Evolutionary conservation across 345 rosid species (phyloP), one percentile per base, ranked within the genome.

Genomic region (Eucalyptus pauciflora): DNA sequence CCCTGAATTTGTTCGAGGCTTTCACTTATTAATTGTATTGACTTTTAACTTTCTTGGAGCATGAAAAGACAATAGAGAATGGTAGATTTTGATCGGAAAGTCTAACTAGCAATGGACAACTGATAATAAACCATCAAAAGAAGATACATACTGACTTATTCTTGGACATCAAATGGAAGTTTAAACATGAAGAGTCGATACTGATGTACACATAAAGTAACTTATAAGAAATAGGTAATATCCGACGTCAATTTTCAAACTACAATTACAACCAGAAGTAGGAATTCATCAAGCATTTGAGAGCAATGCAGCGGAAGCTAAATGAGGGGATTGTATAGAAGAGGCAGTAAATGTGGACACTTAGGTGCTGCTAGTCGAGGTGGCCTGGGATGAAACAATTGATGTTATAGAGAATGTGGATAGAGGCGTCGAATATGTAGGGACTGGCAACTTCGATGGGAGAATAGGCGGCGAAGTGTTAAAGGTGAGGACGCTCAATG

Each of bases 301-400:
- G 43, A 67, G 43, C 79, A 67, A 67, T 31, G 43, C 43, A 31
- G 12, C 7, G 18, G 11, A 67, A 67, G 3, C 41, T 31, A 1
- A 67, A 67, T 4, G 6, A 31, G 79, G 17, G 79, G 79, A 67
- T n/a, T 31, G 41, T n/a, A n/a, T 3, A 64, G 37, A 14, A 64
- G 76, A 3, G 76, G 76, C 1, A 4, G 76, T n/a, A 7, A 64
- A n/a, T 7, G 37, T 64, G 10, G 37, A 64, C 18, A 14, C 3
- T 64, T 14, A 0, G 11, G 41, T 7, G 12, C 24, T 2, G 7
- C 6, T 31, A 3, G 43, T 31, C 22, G 22, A 15, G 43, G 22
- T 67, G 12, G 22, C 22, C 4, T 15, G 20, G 41, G 5, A 67
- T 1, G 43, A 16, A 67, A 4, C 6, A 8, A 31, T n/a, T n/a